Conservation (phyloP, 2,329 filamentous ascomycete species). For the Talaromyces sp. region DNA sequence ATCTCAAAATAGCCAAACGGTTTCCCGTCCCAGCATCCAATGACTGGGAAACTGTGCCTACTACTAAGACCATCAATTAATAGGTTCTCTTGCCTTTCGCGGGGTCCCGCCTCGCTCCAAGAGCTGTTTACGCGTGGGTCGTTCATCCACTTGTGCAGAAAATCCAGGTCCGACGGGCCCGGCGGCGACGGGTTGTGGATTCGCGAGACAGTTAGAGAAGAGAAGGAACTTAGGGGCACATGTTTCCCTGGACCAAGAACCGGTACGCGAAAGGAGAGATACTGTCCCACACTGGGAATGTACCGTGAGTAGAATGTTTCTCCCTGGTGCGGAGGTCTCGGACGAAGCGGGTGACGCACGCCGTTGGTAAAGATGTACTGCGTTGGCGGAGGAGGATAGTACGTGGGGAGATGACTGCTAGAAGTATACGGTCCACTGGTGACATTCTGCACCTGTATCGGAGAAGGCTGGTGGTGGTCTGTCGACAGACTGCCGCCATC, state of each 20-base stretch:
- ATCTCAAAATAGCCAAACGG: conserved; percentile 97
- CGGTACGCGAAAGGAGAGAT: conserved; percentile 83
- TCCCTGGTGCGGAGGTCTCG: conserved; percentile 84
- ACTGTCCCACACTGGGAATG: conserved; percentile 75
- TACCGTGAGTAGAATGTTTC: conserved; percentile 89
- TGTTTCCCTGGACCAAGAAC: conserved; percentile 53
- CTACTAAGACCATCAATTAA: conserved; percentile 61
- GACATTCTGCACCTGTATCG: conserved; percentile 23
- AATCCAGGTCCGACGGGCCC: conserved; percentile 55
- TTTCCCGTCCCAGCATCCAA: conserved; percentile 89
- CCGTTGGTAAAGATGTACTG: conserved; percentile 77
- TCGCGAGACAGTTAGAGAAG: conserved; percentile 36
- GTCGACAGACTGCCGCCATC: not conserved
- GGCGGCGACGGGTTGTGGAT: conserved; percentile 2
- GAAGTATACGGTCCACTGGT: conserved; percentile 69
- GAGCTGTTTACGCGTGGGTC: conserved; percentile 76
- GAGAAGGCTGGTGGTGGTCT: conserved; percentile 24
- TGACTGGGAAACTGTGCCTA: conserved; percentile 79
- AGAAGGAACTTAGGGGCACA: conserved; percentile 23
- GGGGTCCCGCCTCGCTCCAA: conserved; percentile 67
- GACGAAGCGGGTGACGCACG: conserved; percentile 77
- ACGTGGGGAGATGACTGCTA: conserved; percentile 80
- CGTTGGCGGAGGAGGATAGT: conserved; percentile 77
- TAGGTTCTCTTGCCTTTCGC: conserved; percentile 60
- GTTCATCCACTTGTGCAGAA: conserved; percentile 85